A percentile compares a stretch with the other conserved stretches of the same genome.
These are phyloP conservation scores for Gardenia jasminoides DNA, from an alignment of 257 asterid species.

Conservation along the genomic window DNA sequence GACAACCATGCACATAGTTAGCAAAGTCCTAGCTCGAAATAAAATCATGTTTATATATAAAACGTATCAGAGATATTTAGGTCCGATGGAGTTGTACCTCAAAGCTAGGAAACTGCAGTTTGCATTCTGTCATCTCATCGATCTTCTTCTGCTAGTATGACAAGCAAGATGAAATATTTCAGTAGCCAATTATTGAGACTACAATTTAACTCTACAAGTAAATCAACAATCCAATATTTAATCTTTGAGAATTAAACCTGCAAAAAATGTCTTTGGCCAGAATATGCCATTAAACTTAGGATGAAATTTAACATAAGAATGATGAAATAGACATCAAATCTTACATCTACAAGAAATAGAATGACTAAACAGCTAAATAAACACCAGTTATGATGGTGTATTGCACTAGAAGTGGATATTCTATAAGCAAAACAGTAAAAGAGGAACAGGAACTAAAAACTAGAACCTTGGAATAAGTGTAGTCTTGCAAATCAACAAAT, in stretches of 20 bases:
- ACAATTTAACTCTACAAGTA: neutral
- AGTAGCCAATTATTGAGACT: slow-evolving; percentile 1
- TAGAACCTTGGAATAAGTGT: slow-evolving; percentile 70
- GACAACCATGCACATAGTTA: neutral
- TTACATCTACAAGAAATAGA: neutral
- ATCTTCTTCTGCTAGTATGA: slow-evolving; percentile 54
- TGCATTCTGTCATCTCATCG: slow-evolving; percentile 61
- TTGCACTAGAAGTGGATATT: neutral
- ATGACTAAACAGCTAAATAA: slow-evolving; percentile 12
- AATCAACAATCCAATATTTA: neutral
- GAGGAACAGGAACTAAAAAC: neutral
- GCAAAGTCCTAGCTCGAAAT: neutral
- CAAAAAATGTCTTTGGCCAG: neutral
- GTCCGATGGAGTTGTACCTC: slow-evolving; percentile 51
- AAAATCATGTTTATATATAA: neutral
- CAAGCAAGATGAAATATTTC: slow-evolving; percentile 20
- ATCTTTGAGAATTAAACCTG: neutral
- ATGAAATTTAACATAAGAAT: neutral
- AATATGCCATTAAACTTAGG: neutral
- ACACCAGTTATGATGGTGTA: neutral
- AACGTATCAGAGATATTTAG: neutral
- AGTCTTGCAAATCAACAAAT: slow-evolving; percentile 91
- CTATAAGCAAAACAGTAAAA: neutral
- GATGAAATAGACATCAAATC: neutral
- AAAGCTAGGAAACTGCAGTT: slow-evolving; percentile 69